A percentile compares a stretch with the other conserved stretches of the same genome.
phyloP scores from a whole-genome alignment of 176 grass and related monocot genomes.

The Zoysia pacifica region DNA sequence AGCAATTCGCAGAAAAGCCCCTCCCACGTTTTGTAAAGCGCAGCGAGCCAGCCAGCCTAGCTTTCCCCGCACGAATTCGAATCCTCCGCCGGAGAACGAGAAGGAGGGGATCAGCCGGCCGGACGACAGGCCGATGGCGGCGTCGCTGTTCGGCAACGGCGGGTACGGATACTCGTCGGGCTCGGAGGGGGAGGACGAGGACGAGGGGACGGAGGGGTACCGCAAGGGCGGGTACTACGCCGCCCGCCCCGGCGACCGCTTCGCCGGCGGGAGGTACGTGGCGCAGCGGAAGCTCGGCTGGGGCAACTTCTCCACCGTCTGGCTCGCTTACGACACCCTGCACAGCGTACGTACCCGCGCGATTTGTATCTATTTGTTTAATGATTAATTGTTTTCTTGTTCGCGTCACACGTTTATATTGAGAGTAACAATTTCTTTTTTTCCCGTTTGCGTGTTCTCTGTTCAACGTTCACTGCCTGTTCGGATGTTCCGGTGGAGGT shows the following conservation, averaged over 20 bases:
- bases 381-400: background rate
- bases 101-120: background rate
- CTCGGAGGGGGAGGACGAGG: constrained; percentile 69
- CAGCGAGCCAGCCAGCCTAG: constrained; percentile 6
- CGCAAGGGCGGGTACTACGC: constrained; percentile 94
- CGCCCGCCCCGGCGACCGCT: constrained; percentile 70
- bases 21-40: constrained; percentile 7
- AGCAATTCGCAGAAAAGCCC: constrained; percentile 1
- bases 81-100: constrained; percentile 31
- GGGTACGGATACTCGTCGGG: constrained; percentile 41
- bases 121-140: background rate
- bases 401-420: background rate
- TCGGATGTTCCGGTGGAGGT: background rate
- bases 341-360: constrained; percentile 42
- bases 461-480: background rate
- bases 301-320: constrained; percentile 98
- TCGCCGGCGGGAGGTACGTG: constrained; percentile 80
- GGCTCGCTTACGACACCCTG: constrained; percentile 93
- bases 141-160: constrained; percentile 38
- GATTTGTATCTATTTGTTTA: background rate
- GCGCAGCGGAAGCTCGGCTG: constrained; percentile 93
- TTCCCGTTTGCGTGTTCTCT: constrained; percentile 22
- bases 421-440: background rate
- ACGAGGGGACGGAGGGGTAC: constrained; percentile 82
- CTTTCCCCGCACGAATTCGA: constrained; percentile 25